Conservation (phyloP, 371 early-diverging fungal species). For the Smittium mucronatum region DNA sequence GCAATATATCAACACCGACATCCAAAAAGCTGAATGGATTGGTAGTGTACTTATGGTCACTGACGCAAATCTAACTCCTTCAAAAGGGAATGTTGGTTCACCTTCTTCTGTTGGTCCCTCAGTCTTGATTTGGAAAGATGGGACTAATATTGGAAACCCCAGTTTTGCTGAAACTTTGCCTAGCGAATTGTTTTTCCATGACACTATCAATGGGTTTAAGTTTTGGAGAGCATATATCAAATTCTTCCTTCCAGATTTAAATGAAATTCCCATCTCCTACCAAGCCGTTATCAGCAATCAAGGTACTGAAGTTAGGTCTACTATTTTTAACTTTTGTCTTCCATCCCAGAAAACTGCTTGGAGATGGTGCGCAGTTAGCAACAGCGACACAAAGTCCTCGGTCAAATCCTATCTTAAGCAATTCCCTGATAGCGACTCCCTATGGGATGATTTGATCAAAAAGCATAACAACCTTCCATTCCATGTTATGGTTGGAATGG, state of each 20-base stretch:
- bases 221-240: slow-evolving; percentile 29
- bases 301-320: slow-evolving; percentile 32
- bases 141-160: slow-evolving; percentile 27
- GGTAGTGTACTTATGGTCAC: slow-evolving; percentile 40
- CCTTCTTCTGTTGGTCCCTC: slow-evolving; percentile 23
- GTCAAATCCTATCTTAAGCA: slow-evolving; percentile 38
- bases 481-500: slow-evolving; percentile 70
- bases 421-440: slow-evolving; percentile 44
- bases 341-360: slow-evolving; percentile 38
- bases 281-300: slow-evolving; percentile 25
- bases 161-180: slow-evolving; percentile 27
- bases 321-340: slow-evolving; percentile 20
- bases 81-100: slow-evolving; percentile 27
- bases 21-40: slow-evolving; percentile 33
- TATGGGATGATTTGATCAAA: slow-evolving; percentile 62
- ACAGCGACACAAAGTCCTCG: slow-evolving; percentile 46
- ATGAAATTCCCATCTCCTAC: slow-evolving; percentile 31
- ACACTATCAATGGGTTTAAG: slow-evolving; percentile 28
- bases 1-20: slow-evolving; percentile 34
- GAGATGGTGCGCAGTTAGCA: slow-evolving; percentile 47
- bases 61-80: slow-evolving; percentile 16
- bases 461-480: slow-evolving; percentile 55
- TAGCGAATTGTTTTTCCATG: slow-evolving; percentile 24
- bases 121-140: slow-evolving; percentile 15
- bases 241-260: slow-evolving; percentile 21